Percentiles rank a stretch among this genome's conserved stretches.
Evolutionary conservation across 805 yeast species (phyloP).

Genomic region (Monosporozyma servazzii): DNA sequence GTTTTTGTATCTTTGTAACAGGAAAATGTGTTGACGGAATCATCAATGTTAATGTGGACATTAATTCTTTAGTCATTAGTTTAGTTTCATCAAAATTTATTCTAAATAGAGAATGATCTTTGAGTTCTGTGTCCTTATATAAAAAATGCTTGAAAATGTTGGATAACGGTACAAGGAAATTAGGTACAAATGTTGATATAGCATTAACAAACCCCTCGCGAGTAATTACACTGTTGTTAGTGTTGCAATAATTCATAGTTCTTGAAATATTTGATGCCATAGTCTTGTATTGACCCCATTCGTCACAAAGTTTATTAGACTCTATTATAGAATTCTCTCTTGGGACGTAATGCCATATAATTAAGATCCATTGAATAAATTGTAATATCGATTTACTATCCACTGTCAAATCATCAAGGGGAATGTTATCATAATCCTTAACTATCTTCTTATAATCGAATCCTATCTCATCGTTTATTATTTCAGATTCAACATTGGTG

Average conservation of each 20-base stretch:
- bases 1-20: constrained; percentile 31
- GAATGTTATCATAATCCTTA: constrained; percentile 36
- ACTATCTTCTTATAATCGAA: constrained; percentile 19
- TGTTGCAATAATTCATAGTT: constrained; percentile 34
- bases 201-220: constrained; percentile 30
- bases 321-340: not conserved
- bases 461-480: not conserved
- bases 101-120: constrained; percentile 4
- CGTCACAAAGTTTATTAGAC: constrained; percentile 6
- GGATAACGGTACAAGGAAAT: constrained; percentile 37
- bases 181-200: constrained; percentile 33
- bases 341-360: constrained; percentile 34
- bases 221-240: constrained; percentile 16
- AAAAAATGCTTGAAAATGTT: constrained; percentile 37
- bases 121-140: constrained; percentile 24
- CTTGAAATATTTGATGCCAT: constrained; percentile 40
- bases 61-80: constrained; percentile 25
- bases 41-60: constrained; percentile 36
- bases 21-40: constrained; percentile 27
- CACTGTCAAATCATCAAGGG: constrained; percentile 31
- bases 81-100: constrained; percentile 6
- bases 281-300: constrained; percentile 37
- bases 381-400: constrained; percentile 35
- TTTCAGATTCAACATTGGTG: not conserved
- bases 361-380: constrained; percentile 41